Base-by-base conservation (phyloP, 495 filamentous ascomycete species). In the Collariella sp. region DNA sequence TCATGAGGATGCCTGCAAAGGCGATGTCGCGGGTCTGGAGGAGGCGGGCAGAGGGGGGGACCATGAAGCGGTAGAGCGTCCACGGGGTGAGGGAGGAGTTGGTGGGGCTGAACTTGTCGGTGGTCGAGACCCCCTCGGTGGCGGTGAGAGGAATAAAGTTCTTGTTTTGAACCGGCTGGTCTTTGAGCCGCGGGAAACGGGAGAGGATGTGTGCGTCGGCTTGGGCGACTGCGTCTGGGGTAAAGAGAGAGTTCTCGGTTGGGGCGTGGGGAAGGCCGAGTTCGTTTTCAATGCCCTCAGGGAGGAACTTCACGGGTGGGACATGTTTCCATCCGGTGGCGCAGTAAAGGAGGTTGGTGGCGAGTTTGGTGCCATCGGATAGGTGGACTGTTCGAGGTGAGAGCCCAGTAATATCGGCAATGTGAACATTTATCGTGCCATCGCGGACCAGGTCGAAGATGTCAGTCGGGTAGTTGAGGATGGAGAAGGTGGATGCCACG, bases 191-290 rank as follows among this genome's bases (percentile, higher is more conserved):
- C 2, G 89, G 89, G 64, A 85, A 89, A 9, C 73, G 73, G 3
- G 67, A 44, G 1, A 89, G 69, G 50, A 93, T 89, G 49, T 88
- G 82, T 7, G 67, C 58, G 61, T 91, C 87, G 0, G 84, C 87
- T 5, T 51, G 52, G 7, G 50, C 50, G 12, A 69, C 54, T 7
- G 42, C 52, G 1, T 62, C 50, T 7, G 63, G 36, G 12, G 67
- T 70, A 34, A 68, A 70, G 11, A 73, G 57, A 13, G 38, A 46
- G 16, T 20, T n/a, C 3, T 50, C 43, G 18, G 13, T 59, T 0
- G 60, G 63, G 0, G 57, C 51, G 57, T 76, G 74, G 1, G 74
- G 74, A 11, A 77, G 57, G 15, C 74, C 74, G 12, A 77, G 57
- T 41, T 76, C 74, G 18, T 40, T 62, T 31, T 77, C 74, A 34